phyloP scores from a whole-genome alignment of 2,329 filamentous ascomycete genomes.

The Aurifilum marmelostoma region DNA sequence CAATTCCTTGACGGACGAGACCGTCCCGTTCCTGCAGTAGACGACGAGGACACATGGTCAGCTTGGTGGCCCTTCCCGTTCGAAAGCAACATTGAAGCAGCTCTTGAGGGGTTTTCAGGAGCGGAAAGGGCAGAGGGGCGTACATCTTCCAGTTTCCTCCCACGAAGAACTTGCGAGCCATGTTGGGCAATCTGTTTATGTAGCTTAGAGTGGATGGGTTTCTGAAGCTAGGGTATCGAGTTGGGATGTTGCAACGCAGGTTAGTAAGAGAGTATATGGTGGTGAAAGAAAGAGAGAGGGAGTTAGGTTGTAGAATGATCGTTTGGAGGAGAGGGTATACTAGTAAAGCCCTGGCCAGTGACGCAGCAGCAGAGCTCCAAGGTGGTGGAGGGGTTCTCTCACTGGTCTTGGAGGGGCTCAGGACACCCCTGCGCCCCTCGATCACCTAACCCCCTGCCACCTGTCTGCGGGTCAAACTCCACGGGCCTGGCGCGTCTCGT shows the following conservation, averaged over 20 bases:
- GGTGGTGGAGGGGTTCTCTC: constrained; percentile 7
- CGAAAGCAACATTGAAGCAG: constrained; percentile 23
- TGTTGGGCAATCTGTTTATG: constrained; percentile 56
- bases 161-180: constrained; percentile 96
- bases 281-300: not conserved
- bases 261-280: not conserved
- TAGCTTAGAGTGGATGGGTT: no score
- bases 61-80: constrained; percentile 17
- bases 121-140: constrained; percentile 40
- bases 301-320: not conserved
- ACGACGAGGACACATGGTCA: constrained; percentile 26
- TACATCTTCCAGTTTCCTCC: constrained; percentile 99
- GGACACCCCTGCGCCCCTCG: not conserved
- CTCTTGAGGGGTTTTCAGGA: constrained; percentile 36
- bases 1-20: constrained; percentile 88
- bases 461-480: constrained; percentile 3
- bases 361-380: constrained; percentile 8
- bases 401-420: constrained; percentile 11
- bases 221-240: not conserved
- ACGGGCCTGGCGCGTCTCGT: constrained; percentile 13
- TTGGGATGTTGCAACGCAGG: not conserved
- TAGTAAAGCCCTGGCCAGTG: constrained; percentile 7
- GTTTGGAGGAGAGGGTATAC: not conserved
- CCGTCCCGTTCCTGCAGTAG: constrained; percentile 85
- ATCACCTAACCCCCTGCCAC: not conserved